Conservation (phyloP, 2,329 filamentous ascomycete genomes). For the Epichloe baconii region DNA sequence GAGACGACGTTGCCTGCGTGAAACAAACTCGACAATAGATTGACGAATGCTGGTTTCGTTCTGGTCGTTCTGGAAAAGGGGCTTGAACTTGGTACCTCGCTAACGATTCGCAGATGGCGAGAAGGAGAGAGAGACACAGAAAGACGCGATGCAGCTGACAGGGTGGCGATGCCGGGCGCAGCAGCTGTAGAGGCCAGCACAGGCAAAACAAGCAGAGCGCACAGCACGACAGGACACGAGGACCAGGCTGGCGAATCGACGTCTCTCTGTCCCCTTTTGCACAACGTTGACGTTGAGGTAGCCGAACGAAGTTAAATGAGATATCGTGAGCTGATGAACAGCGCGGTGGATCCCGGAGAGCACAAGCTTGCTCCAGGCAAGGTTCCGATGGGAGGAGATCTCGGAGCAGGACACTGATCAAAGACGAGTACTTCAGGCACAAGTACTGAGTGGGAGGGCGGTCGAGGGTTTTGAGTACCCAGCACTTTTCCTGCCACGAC, state of each 20-base stretch:
- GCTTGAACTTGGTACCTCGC: no score
- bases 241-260: not conserved
- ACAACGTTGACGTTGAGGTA: slow-evolving; percentile 3
- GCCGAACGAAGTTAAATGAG: not conserved
- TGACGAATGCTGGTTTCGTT: not conserved
- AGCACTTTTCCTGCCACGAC: no score
- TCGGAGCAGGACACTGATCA: slow-evolving; percentile 9
- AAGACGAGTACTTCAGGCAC: no score
- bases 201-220: not conserved
- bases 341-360: slow-evolving; percentile 5
- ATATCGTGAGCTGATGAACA: slow-evolving; percentile 1
- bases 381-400: slow-evolving; percentile 10
- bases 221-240: slow-evolving; percentile 1
- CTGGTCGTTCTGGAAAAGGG: no score
- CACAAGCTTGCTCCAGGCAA: slow-evolving; percentile 7
- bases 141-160: not conserved
- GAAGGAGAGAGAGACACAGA: no score
- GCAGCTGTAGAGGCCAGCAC: not conserved
- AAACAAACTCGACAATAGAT: not conserved
- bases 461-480: no score
- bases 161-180: not conserved
- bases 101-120: no score
- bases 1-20: not conserved
- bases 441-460: no score
- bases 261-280: slow-evolving; percentile 2